Base-by-base conservation (phyloP, 352 stramenopile species). In the Phytopythium boreale region DNA sequence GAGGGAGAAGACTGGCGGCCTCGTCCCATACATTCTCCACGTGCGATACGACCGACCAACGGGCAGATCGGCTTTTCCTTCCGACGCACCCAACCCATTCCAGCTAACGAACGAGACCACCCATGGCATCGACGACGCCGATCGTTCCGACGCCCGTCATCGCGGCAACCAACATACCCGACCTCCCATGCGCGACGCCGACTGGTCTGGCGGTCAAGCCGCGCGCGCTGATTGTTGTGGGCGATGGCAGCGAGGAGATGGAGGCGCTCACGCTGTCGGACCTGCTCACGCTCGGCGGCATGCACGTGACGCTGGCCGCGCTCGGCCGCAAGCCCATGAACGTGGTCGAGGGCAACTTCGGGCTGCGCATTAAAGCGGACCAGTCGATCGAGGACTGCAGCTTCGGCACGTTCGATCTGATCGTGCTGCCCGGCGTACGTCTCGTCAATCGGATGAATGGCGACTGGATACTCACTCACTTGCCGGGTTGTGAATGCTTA, bases 341-440 rank as follows among this genome's bases (percentile, higher is more conserved):
- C 57, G 70, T 94, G 27, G 59, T 94, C 43, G 75, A 84, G 61
- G 80, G 70, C 24, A 84, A 77, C 55, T 81, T 84, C 47, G 83
- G 85, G 22, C 60, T 91, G 37, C 84, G 74, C 31, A 77, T 94
- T 19, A 75, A 84, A 29, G 82, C 81, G 20, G 64, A 87, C 31
- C 83, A 89, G 47, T 43, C 78, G 12, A 85, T 94, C 31, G 82
- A 87, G 56, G 80, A 90, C 56, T 86, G 79, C 66, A 80, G 80
- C 62, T 83, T 84, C 58, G 71, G 78, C 37, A 74, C 52, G 39
- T 92, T 79, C 63, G 83, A 91, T 29, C 59, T 94, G 27, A 87
- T 94, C 24, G 83, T 89, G 34, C 52, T 94, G 19, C 85, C 85
- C 34, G 84, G 84, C 47, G 84, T 91, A 67, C 24, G 70, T 68